phyloP scores from a whole-genome alignment of 2,329 filamentous ascomycete genomes.

The Cytospora piceicola region DNA sequence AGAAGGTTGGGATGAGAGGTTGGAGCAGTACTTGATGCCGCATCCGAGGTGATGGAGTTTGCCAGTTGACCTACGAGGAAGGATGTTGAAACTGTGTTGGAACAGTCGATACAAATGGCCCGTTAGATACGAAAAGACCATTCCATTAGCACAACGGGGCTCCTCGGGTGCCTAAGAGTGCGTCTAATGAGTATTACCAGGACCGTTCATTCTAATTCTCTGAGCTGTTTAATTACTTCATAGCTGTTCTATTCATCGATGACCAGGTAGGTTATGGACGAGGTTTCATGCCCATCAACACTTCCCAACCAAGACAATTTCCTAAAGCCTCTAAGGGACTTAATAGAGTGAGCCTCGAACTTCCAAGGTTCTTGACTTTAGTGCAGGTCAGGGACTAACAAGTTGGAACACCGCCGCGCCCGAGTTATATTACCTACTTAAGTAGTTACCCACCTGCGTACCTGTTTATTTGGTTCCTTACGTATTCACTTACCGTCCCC shows the following conservation, averaged over 20 bases:
- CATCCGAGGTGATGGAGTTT: neutral
- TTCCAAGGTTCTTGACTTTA: too few species aligned
- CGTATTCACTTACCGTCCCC: too few species aligned
- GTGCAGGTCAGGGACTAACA: too few species aligned
- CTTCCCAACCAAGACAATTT: neutral
- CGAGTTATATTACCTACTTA: too few species aligned
- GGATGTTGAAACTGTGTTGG: neutral
- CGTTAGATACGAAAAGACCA: neutral
- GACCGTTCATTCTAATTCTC: too few species aligned
- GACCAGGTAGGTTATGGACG: neutral
- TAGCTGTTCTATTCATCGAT: neutral
- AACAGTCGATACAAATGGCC: neutral
- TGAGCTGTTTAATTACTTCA: neutral
- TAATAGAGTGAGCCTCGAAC: too few species aligned
- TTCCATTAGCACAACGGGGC: neutral
- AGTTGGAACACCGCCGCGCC: too few species aligned
- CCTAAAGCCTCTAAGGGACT: too few species aligned
- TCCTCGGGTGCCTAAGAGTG: neutral
- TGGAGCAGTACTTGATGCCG: neutral
- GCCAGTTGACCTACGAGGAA: neutral
- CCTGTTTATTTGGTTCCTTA: too few species aligned
- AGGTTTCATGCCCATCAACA: neutral
- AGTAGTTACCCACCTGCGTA: too few species aligned
- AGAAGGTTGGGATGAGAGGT: neutral
- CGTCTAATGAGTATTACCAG: too few species aligned